Evolutionary conservation across 345 rosid species (phyloP), one percentile per base, ranked within the genome.

Genomic region (Pseudoturritis turrita): DNA sequence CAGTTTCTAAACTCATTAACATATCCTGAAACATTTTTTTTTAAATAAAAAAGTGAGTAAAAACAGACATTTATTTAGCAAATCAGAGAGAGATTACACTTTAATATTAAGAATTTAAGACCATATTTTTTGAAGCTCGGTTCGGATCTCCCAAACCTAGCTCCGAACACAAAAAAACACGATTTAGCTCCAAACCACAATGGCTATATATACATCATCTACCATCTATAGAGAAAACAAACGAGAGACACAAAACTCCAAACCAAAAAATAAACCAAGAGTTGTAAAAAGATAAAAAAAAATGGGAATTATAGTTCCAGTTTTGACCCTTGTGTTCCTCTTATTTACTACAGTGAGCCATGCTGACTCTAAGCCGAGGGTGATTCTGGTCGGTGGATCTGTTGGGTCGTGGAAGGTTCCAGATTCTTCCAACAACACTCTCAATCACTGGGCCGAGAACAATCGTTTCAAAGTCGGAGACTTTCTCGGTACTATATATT

Each of bases 321-420:
- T 70, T 56, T 43, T 76, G 15, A 60, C 77, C 11, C 31, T 84
- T 4, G 57, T 62, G 4, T 63, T 77, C 44, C 33, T 81, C 12
- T 43, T 77, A 7, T 56, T 79, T 17, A 10, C 77, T 12, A 22
- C 73, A 67, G 31, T 46, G 65, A 68, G 80, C 43, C 83, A 84
- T 71, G 87, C 86, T 12, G 64, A 49, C n/a, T 17, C 58, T 6
- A 68, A 35, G 2, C 58, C 70, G 7, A 81, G 64, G 49, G 79
- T 78, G 23, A 33, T 85, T 31, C 25, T 84, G 6, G 85, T 91
- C 19, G 91, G 96, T 2, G 91, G 96, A 46, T 78, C 70, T 41
- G 62, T 70, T 2, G 70, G 77, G 52, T 65, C 89, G 0, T 90
- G 97, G 95, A 74, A 79, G 70, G 63, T 81, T 64, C 92, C 95